phyloP scores from a whole-genome alignment of 331 rosid species.

The Malus hybrid region DNA sequence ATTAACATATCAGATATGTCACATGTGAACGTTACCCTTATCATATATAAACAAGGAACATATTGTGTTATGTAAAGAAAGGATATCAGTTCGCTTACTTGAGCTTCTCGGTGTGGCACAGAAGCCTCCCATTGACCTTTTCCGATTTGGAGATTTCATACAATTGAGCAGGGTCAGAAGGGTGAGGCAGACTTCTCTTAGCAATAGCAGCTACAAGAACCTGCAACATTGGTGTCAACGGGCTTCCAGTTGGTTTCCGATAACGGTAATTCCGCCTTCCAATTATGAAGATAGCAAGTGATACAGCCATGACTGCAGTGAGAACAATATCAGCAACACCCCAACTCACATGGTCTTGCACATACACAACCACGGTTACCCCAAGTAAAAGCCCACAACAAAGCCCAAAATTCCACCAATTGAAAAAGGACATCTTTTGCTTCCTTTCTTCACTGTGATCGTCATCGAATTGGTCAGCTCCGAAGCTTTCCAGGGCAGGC shows the following conservation, averaged over 20 bases:
- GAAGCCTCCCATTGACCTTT: slow-evolving; percentile 30
- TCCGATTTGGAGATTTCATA: slow-evolving; percentile 46
- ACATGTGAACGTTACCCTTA: background rate
- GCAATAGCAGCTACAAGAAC: slow-evolving; percentile 74
- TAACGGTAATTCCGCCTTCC: slow-evolving; percentile 71
- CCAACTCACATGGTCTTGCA: slow-evolving; percentile 75
- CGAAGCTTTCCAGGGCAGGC: slow-evolving; percentile 89
- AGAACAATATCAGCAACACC: slow-evolving; percentile 65
- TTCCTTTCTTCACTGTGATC: slow-evolving; percentile 48
- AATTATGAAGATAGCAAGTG: slow-evolving; percentile 44
- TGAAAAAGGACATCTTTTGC: slow-evolving; percentile 84
- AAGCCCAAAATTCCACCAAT: slow-evolving; percentile 87
- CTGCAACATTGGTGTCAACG: slow-evolving; percentile 79
- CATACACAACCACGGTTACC: slow-evolving; percentile 72
- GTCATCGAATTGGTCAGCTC: slow-evolving; percentile 93
- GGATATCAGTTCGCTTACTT: slow-evolving; percentile 34
- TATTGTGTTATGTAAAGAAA: background rate
- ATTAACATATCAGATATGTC: background rate
- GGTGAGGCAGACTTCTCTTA: slow-evolving; percentile 60
- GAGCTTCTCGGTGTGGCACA: slow-evolving; percentile 69
- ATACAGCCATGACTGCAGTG: slow-evolving; percentile 50
- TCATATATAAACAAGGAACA: background rate
- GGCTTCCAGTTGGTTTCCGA: slow-evolving; percentile 67
- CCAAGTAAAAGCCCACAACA: slow-evolving; percentile 73
- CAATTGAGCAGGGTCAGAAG: slow-evolving; percentile 45